Conservation (phyloP, 495 filamentous ascomycete species). For the Cercophora sp. region DNA sequence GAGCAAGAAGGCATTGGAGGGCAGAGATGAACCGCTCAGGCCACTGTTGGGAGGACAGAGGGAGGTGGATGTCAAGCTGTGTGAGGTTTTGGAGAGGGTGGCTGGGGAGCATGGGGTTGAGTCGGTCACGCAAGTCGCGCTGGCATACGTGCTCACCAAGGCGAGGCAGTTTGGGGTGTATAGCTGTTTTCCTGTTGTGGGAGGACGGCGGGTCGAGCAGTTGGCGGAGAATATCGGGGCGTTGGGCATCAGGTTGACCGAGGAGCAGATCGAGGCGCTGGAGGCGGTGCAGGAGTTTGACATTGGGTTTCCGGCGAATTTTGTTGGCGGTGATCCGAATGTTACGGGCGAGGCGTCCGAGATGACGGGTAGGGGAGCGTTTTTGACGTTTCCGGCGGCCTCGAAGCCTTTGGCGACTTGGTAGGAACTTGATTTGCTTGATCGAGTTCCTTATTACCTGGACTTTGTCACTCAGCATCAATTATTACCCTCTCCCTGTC, state of each 20-base stretch:
- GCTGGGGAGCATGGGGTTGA: constrained; percentile 41
- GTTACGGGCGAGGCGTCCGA: not conserved
- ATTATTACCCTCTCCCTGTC: not conserved
- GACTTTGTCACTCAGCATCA: not conserved
- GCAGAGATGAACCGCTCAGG: constrained; percentile 34
- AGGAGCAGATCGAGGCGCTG: constrained; percentile 56
- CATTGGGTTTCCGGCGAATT: not conserved
- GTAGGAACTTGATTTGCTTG: not conserved
- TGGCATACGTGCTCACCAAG: constrained; percentile 54
- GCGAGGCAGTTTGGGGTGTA: constrained; percentile 23
- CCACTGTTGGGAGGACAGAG: constrained; percentile 33
- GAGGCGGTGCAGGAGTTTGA: not conserved
- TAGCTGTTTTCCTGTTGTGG: constrained; percentile 47
- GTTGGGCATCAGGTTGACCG: constrained; percentile 47
- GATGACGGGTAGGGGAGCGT: not conserved
- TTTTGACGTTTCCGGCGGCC: not conserved
- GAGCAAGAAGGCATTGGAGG: no score
- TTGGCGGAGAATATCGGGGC: constrained; percentile 60
- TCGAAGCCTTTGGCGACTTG: not conserved
- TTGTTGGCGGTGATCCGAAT: not conserved
- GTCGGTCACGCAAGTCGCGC: constrained; percentile 16
- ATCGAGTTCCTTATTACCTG: not conserved
- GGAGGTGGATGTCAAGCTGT: constrained; percentile 41
- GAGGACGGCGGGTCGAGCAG: constrained; percentile 60
- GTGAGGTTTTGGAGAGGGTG: constrained; percentile 47